Evolutionary conservation across 2,329 filamentous ascomycete genomes (phyloP), one percentile per base, ranked within the genome.

Genomic region (Colletotrichum caudatum): DNA sequence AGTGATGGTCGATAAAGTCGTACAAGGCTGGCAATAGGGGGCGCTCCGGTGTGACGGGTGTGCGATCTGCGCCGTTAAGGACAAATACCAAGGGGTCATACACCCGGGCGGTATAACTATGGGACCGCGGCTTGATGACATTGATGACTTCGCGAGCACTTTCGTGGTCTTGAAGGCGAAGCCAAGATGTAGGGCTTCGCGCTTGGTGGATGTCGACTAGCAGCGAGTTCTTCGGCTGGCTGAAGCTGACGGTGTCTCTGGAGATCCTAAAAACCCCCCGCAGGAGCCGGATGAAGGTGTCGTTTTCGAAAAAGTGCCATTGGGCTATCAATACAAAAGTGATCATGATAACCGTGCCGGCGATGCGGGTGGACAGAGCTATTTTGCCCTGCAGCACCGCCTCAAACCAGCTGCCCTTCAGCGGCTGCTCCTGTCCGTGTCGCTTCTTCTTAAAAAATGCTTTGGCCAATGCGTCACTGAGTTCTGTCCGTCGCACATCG

Each of bases 41-140:
- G 1, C 84, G 83, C 48, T 85, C 82, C 12, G 80, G 80, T 5
- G 82, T 83, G 26, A 86, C 84, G 18, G 88, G 88, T 71, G 87
- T 90, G 23, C 93, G 88, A 77, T 93, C 87, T 2, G 93, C 90
- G 12, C 89, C 90, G 72, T 90, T 89, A 12, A 92, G 81, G 5
- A 95, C 91, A 73, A 95, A 91, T 3, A 94, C 86, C 4, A 94
- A 81, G 1, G 93, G 93, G 51, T 94, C 90, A 77, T 92, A 93
- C 1, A 95, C 91, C 56, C 88, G 87, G 29, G 93, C 92, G 23
- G 93, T 84, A 78, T 94, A 93, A 78, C 90, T 92, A 76, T 93
- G 87, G 1, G 90, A 88, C 66, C 87, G 84, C 8, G 93, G 93
- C 74, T 93, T 94, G 75, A 94, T 87, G 41, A 93, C 88, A n/a